Base-by-base conservation (phyloP, 805 yeast genomes). In the Saccharomyces jurei region DNA sequence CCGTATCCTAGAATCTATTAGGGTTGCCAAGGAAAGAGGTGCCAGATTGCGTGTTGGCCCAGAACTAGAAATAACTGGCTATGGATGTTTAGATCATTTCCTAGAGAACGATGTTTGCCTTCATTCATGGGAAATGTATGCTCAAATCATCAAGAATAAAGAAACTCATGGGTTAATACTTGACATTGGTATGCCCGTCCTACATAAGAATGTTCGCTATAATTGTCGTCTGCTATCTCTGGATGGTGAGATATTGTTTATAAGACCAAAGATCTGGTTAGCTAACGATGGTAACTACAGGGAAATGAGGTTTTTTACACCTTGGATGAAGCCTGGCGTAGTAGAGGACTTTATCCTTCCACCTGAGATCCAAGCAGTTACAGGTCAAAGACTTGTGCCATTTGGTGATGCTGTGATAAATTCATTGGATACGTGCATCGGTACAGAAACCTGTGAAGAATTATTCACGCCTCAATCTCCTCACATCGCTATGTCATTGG, bases 401-500 rank as follows among this genome's bases (percentile, higher is more conserved):
- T 84, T 94, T 71, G 99, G 99, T 51, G 98, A 94, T 75, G 95
- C 95, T 54, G 87, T 89, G 3, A 74, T 94, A 48, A 81, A 86
- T 52, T 87, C 97, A 0, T 67, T 82, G 55, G 97, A 91, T 63
- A 89, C 98, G 0, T 84, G 86, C 48, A 77, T 94, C 54, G 99
- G 99, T n/a, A 89, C 92, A 48, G 99, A 94, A 71, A 95, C 99
- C 0, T 94, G 99, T 70, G 99, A 94, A 69, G 99, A 94, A 71
- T 76, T 94, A 54, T 94, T 94, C 71, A 94, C 99, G 0, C 99
- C 99, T 1, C 86, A 89, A 60, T 84, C 96, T 3, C 99, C 99
- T 2, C 97, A 92, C 70, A 87, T 94, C 54, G 82, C 82, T 21
- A 84, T 92, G 89, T 81, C 96, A 0, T 74, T 94, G 32, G 97